These are phyloP conservation scores for Angomonas desouzai DNA, from an alignment of 208 protist species.

Conservation along the genomic window DNA sequence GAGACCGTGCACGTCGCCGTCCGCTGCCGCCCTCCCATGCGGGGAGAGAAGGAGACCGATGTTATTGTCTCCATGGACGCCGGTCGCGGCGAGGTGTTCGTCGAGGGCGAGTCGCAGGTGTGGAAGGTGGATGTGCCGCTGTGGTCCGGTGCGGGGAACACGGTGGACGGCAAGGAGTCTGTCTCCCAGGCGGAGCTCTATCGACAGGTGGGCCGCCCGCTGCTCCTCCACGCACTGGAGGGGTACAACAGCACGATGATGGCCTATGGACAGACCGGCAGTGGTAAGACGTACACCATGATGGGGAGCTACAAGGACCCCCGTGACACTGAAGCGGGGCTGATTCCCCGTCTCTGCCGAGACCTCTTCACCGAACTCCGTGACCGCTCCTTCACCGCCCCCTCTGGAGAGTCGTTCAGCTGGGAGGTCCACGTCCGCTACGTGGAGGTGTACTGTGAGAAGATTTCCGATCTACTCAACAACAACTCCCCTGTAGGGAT, in stretches of 20 bases:
- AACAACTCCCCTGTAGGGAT: conserved; percentile 42
- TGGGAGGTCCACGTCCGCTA: conserved; percentile 85
- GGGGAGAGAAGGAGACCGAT: conserved; percentile 36
- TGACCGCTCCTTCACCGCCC: conserved; percentile 33
- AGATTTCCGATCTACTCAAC: conserved; percentile 84
- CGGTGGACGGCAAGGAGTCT: conserved; percentile 37
- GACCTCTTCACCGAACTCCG: conserved; percentile 72
- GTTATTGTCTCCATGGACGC: conserved; percentile 76
- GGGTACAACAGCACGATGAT: conserved; percentile 91
- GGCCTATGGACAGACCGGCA: conserved; percentile 89
- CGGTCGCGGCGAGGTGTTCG: conserved; percentile 24
- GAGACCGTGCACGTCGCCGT: conserved; percentile 76
- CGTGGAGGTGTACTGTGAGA: conserved; percentile 91
- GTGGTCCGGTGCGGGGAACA: conserved; percentile 54
- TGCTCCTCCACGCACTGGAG: conserved; percentile 88
- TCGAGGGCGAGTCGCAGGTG: conserved; percentile 25
- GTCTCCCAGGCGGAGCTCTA: conserved; percentile 77
- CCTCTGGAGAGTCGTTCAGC: conserved; percentile 43
- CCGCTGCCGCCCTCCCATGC: conserved; percentile 57
- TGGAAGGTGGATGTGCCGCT: conserved; percentile 64
- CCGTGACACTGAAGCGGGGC: conserved; percentile 34
- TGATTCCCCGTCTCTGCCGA: conserved; percentile 81
- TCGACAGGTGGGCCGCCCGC: conserved; percentile 75
- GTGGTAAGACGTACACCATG: conserved; percentile 91
- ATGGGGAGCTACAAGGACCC: conserved; percentile 47